Evolutionary conservation across 2,329 filamentous ascomycete species (phyloP).

Genomic region (Aspergillus fumigatiaffinis): DNA sequence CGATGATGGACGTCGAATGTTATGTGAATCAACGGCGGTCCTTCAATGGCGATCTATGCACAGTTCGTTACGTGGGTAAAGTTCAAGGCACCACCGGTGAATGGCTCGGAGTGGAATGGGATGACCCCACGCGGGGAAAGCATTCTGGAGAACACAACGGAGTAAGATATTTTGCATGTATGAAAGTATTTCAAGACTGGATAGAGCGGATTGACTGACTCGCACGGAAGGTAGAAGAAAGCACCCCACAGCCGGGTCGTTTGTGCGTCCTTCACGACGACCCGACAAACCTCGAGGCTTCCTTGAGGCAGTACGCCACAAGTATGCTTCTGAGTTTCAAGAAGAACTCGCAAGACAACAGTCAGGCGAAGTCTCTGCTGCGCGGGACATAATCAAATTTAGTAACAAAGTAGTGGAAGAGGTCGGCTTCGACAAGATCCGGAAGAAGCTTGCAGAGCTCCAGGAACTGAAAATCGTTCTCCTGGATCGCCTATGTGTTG

Average conservation of each 20-base stretch:
- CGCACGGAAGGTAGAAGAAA: conserved; percentile 53
- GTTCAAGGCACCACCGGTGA: conserved; percentile 71
- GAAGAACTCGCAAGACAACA: conserved; percentile 24
- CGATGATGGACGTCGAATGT: conserved; percentile 14
- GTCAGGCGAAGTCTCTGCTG: background rate
- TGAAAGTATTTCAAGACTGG: background rate
- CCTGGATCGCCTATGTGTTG: conserved; percentile 70
- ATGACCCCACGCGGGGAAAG: conserved; percentile 80
- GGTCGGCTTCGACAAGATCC: conserved; percentile 91
- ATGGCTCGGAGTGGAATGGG: conserved; percentile 98
- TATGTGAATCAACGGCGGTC: conserved; percentile 72
- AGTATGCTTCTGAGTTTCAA: conserved; percentile 67
- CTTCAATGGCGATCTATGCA: conserved; percentile 73
- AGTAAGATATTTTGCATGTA: conserved; percentile 78
- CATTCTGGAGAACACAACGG: conserved; percentile 82
- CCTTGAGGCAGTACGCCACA: conserved; percentile 72
- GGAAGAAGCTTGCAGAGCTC: conserved; percentile 70
- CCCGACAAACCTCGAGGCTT: conserved; percentile 68
- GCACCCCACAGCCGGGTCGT: conserved; percentile 72
- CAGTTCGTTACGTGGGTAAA: conserved; percentile 74
- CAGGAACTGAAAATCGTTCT: conserved; percentile 76
- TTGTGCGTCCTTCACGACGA: conserved; percentile 73
- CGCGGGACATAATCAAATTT: conserved; percentile 61
- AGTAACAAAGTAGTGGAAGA: conserved; percentile 83
- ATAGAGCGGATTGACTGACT: conserved; percentile 10